Evolutionary conservation across 768 basidiomycete genomes (phyloP), one percentile per base, ranked within the genome.

Genomic region (Rhizopogon sp.): DNA sequence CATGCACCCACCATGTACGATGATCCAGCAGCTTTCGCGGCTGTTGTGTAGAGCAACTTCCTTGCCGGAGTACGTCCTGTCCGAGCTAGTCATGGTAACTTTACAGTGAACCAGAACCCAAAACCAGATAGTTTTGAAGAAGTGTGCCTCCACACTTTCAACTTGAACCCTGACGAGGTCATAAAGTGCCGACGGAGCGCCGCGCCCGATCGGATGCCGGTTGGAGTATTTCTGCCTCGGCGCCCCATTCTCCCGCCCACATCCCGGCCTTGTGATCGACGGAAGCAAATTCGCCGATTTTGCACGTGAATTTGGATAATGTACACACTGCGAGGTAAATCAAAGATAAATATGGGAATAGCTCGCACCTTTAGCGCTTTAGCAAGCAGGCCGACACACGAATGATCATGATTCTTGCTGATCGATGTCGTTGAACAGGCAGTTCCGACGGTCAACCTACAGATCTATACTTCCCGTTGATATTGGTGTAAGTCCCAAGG

Each of bases 21-120:
- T 85, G 54, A 87, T 87, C 83, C 84, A 86, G 61, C 83, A 83
- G 61, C 78, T 81, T 44, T 85, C 77, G 37, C 79, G 66, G 28
- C 70, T 70, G 60, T 76, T 78, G 60, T 81, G 80, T 47, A 73
- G 54, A 16, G 76, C 74, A 35, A 79, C 76, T 53, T 76, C 74
- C 59, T 76, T 67, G 17, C 75, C 71, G 44, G 78, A 74, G 43
- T 77, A 63, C 51, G 62, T 37, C 37, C 8, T 54, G 14, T 35
- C 20, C 20, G 46, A 47, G 33, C 20, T 37, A 37, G 20, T 14
- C 47, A 49, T 49, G 33, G 33, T 22, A 5, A 20, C 8, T 37
- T 22, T 35, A 14, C 11, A 9, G 46, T 33, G 14, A 9, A 37
- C 20, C 5, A 5, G 47, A 35, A 33, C 13, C 20, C 17, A 37